Conservation (phyloP, 306 rosid genomes). For the Begonia peltatifolia region DNA sequence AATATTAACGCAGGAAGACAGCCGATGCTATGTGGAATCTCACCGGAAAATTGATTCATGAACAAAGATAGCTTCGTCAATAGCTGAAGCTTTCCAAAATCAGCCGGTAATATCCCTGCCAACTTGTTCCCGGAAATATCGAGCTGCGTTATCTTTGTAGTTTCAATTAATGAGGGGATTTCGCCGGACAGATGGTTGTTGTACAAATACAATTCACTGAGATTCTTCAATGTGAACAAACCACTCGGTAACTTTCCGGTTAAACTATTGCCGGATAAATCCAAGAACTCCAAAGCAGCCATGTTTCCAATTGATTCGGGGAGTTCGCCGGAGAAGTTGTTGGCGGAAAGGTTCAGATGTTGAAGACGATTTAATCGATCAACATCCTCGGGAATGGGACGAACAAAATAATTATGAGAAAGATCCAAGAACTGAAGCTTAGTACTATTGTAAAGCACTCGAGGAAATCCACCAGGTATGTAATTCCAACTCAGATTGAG, state of each 20-base stretch:
- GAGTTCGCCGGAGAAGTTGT: conserved; percentile 37
- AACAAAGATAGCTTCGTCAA: conserved; percentile 21
- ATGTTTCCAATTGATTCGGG: conserved; percentile 37
- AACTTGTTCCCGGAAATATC: conserved; percentile 34
- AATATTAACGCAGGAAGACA: conserved; percentile 26
- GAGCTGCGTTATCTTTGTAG: conserved; percentile 19
- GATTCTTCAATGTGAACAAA: conserved; percentile 33
- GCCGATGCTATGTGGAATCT: conserved; percentile 41
- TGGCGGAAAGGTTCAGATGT: conserved; percentile 27
- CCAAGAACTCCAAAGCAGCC: conserved; percentile 35
- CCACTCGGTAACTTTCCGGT: conserved; percentile 37
- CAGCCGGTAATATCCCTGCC: conserved; percentile 36
- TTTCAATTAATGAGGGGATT: conserved; percentile 38
- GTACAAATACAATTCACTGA: conserved; percentile 23
- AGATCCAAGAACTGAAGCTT: conserved; percentile 34
- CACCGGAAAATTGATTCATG: conserved; percentile 32
- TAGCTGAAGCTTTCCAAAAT: conserved; percentile 37
- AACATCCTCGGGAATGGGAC: conserved; percentile 35
- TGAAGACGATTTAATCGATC: conserved; percentile 20
- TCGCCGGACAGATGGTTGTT: conserved; percentile 33
- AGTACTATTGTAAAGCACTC: conserved; percentile 35
- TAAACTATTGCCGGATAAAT: conserved; percentile 21
- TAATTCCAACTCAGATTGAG: conserved; percentile 20
- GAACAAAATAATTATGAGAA: conserved; percentile 30
- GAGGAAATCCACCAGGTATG: conserved; percentile 42